Evolutionary conservation across 1,284 basidiomycete species (phyloP).

Genomic region (Ganoderma lingzhi): DNA sequence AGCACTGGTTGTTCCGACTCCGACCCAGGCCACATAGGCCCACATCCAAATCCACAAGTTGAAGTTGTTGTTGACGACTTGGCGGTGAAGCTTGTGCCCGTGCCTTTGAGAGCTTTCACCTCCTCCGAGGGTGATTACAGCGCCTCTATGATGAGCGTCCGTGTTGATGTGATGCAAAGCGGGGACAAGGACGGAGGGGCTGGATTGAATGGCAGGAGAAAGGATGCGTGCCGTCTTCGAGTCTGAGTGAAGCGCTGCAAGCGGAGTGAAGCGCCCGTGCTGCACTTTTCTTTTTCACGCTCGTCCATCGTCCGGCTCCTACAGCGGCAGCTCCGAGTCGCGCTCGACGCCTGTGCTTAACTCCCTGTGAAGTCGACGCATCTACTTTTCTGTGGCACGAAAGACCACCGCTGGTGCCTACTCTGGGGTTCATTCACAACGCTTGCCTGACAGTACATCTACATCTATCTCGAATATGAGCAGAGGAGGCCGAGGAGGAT

Average conservation of each 20-base stretch:
- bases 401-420: conserved; percentile 12
- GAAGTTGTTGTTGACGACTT: no score
- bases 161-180: no score
- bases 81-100: no score
- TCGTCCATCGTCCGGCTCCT: conserved; percentile 23
- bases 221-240: neutral
- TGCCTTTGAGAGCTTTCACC: no score
- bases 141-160: no score
- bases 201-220: no score
- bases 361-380: conserved; percentile 13
- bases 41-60: no score
- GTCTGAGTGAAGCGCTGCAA: no score
- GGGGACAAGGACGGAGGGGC: no score
- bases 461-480: conserved; percentile 31
- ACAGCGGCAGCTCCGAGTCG: conserved; percentile 5
- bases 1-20: no score
- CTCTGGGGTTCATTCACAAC: neutral
- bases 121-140: no score
- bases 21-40: no score
- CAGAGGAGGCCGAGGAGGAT: conserved; percentile 37
- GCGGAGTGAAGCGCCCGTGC: conserved; percentile 24
- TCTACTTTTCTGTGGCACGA: conserved; percentile 2
- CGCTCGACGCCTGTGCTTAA: conserved; percentile 21
- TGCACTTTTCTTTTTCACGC: conserved; percentile 33
- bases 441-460: neutral